Evolutionary conservation across 2,329 filamentous ascomycete species (phyloP).

Genomic region (Mycocentrospora acerina): DNA sequence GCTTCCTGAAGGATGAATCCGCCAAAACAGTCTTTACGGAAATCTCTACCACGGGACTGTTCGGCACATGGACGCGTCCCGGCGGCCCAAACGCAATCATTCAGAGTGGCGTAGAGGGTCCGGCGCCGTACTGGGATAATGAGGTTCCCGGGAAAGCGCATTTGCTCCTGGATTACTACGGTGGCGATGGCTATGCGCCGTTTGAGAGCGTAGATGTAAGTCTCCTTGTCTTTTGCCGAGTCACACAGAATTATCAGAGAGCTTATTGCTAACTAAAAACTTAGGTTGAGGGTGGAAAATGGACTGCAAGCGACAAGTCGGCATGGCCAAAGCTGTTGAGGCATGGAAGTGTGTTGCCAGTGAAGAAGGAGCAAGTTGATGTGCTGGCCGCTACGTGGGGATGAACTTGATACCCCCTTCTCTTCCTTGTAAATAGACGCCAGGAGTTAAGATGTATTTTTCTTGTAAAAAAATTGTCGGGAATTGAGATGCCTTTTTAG

Average conservation of each 20-base stretch:
- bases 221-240: too few species aligned
- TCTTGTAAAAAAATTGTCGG: too few species aligned
- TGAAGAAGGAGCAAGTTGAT: conserved; percentile 49
- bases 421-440: too few species aligned
- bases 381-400: too few species aligned
- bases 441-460: too few species aligned
- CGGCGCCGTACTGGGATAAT: conserved; percentile 39
- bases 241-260: too few species aligned
- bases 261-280: conserved; percentile 40
- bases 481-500: too few species aligned
- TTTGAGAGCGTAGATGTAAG: conserved; percentile 49
- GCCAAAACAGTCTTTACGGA: conserved; percentile 56
- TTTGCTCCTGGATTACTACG: conserved; percentile 48
- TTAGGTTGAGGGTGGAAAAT: conserved; percentile 49
- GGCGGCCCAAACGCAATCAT: conserved; percentile 49
- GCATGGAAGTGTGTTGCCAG: conserved; percentile 55
- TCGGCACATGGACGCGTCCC: conserved; percentile 55
- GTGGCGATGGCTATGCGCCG: conserved; percentile 53
- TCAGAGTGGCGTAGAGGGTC: conserved; percentile 31
- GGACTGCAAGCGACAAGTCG: conserved; percentile 47
- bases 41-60: conserved; percentile 51
- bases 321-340: conserved; percentile 53
- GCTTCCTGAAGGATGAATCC: conserved; percentile 60
- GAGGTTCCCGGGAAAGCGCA: conserved; percentile 41
- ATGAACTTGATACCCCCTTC: too few species aligned